These are phyloP conservation scores for Gonium pectorale DNA, from an alignment of 139 green algal species.

Conservation along the genomic window DNA sequence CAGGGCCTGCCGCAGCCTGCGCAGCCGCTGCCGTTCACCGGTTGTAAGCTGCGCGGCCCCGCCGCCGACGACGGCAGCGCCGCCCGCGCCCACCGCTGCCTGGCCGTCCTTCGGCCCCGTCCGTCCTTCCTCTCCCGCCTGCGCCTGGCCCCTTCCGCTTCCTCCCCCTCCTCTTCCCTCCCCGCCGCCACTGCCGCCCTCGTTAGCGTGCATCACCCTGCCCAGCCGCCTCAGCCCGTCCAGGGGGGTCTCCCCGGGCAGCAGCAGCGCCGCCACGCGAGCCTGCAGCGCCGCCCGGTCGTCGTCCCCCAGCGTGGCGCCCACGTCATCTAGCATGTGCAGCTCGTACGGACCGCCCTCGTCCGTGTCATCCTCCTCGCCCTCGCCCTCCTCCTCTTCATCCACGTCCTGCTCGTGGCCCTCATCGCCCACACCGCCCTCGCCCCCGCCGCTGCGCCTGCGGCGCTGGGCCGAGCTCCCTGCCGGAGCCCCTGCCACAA, in stretches of 20 bases:
- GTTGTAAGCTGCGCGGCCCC: neutral
- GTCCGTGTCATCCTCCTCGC: neutral
- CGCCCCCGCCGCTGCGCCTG: neutral
- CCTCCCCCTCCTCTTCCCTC: neutral
- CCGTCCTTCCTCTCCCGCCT: too few relatives aligned
- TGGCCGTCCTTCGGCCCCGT: neutral
- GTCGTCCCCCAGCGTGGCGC: constrained; percentile 37
- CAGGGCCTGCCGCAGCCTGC: constrained; percentile 8
- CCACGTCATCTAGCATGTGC: constrained; percentile 44
- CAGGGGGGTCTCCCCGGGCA: constrained; percentile 69
- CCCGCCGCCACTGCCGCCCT: too few relatives aligned
- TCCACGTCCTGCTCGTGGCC: neutral
- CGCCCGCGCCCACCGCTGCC: neutral
- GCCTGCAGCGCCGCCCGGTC: constrained; percentile 58
- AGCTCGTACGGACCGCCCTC: constrained; percentile 34
- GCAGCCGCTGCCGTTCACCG: constrained; percentile 33
- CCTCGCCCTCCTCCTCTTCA: constrained; percentile 1
- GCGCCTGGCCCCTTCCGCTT: neutral
- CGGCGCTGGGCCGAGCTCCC: neutral
- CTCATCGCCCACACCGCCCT: neutral
- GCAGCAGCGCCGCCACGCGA: constrained; percentile 67
- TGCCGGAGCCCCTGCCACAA: neutral
- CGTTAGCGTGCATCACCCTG: constrained; percentile 11
- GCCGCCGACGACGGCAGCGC: neutral
- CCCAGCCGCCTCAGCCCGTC: constrained; percentile 71